Evolutionary conservation across 1,284 basidiomycete genomes (phyloP), one percentile per base, ranked within the genome.

Genomic region (Sanghuangporus sanghuang): DNA sequence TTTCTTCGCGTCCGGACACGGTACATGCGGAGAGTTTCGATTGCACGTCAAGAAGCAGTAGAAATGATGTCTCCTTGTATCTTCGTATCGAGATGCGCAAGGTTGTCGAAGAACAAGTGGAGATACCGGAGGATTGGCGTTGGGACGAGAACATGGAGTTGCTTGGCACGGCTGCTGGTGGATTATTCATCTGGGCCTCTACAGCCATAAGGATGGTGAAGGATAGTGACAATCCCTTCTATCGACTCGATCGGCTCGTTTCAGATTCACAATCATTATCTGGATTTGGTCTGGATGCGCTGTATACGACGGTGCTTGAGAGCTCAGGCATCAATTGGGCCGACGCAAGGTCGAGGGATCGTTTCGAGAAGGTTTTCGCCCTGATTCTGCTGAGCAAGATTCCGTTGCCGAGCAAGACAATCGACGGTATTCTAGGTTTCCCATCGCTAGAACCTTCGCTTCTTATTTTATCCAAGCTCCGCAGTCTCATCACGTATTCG

Each of bases 101-200:
- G 7, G 49, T 18, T 23, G 49, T 52, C 5, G 7, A 12, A 27
- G 49, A 52, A 8, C 18, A 23, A 23, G 44, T 46, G 6, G 44
- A 46, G 12, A 27, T 52, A 38, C 40, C 54, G 12, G 38, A 32
- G 6, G 54, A 8, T 36, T 49, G 49, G 49, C 9, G 23, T 11
- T 60, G 58, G 58, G 46, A 60, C 5, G 38, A 42, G 9, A 57
- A 46, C 11, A 39, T 57, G 49, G 27, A 52, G 6, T 32, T 38
- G 14, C 32, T 60, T 49, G 58, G 44, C 4, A 39, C 50, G 6
- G 11, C 44, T n/a, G 44, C 58, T 16, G 23, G 36, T 53, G 58
- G 58, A 1, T n/a, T 60, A 9, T 60, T 60, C 18, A 39, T 60
- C 18, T 60, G 58, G 58, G 58, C 58, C 3, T 49, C 58, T 12